Percentiles rank a stretch among this genome's conserved stretches.
phyloP scores from a whole-genome alignment of 495 filamentous ascomycete species.

The Rostrohypoxylon terebratum region DNA sequence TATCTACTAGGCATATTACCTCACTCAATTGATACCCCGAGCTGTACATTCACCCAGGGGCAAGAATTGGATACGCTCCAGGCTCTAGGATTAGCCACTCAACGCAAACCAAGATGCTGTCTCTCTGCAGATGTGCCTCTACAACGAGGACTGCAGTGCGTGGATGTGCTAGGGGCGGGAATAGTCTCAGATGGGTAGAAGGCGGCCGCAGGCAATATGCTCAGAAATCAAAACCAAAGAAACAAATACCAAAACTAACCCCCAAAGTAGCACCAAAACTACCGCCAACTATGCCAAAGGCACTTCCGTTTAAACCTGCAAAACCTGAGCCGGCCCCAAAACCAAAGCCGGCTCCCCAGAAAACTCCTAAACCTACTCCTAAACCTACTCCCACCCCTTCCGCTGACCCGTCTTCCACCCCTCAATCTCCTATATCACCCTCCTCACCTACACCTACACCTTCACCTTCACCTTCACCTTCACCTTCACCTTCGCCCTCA shows the following conservation, averaged over 20 bases:
- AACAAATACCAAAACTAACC: not conserved
- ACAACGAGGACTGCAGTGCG: constrained; percentile 25
- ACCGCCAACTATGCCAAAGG: constrained; percentile 19
- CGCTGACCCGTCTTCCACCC: no score
- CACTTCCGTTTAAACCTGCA: constrained; percentile 22
- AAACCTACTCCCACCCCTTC: constrained; percentile 5
- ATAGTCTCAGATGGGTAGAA: constrained; percentile 31
- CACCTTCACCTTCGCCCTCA: not conserved
- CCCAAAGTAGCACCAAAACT: not conserved
- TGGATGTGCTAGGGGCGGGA: constrained; percentile 22
- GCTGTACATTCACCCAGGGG: not conserved
- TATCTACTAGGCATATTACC: constrained; percentile 20
- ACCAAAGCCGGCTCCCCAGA: not conserved
- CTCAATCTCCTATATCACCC: not conserved
- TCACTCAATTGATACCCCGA: constrained; percentile 4
- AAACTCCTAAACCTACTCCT: not conserved
- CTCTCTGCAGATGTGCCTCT: constrained; percentile 17
- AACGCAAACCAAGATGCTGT: constrained; percentile 38
- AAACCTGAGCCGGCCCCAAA: constrained; percentile 16
- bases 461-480: not conserved
- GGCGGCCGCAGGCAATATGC: constrained; percentile 27
- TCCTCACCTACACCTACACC: not conserved
- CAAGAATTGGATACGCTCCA: constrained; percentile 6
- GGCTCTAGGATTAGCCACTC: constrained; percentile 12
- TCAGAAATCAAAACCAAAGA: not conserved